phyloP scores from a whole-genome alignment of 352 stramenopile species.

The Globisporangium uncinulatum region DNA sequence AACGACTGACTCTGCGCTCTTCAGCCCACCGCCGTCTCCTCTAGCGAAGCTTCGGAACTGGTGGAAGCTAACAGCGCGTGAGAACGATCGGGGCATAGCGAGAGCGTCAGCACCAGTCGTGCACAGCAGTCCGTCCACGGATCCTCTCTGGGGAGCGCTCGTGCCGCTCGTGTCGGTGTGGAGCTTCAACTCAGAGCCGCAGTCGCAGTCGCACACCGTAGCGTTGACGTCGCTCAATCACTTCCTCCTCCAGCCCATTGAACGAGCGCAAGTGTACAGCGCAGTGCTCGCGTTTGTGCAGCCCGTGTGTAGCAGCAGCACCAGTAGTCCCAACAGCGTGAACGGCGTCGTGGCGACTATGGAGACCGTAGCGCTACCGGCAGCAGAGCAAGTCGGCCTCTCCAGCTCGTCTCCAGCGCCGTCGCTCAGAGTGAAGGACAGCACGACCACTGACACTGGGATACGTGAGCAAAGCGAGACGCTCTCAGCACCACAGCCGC shows the following conservation, averaged over 20 bases:
- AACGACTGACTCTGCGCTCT: not conserved
- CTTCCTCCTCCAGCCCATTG: slow-evolving; percentile 30
- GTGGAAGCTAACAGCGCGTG: not conserved
- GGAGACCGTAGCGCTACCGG: too few species aligned
- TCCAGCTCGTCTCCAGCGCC: too few species aligned
- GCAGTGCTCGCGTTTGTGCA: slow-evolving; percentile 10
- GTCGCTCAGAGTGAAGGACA: too few species aligned
- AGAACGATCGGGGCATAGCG: not conserved
- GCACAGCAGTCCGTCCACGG: not conserved
- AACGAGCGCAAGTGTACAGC: slow-evolving; percentile 23
- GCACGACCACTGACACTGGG: too few species aligned
- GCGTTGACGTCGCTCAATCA: slow-evolving; percentile 24
- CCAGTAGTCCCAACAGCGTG: too few species aligned
- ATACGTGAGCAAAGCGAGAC: too few species aligned
- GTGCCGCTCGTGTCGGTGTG: slow-evolving; percentile 5
- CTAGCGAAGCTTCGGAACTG: not conserved
- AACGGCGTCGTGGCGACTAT: too few species aligned
- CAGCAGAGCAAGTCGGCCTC: too few species aligned
- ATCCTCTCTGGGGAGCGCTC: not conserved
- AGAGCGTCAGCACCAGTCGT: not conserved
- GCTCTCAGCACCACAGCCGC: too few species aligned
- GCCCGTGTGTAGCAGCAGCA: not conserved
- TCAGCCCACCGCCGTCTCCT: not conserved
- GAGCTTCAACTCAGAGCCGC: slow-evolving; percentile 6
- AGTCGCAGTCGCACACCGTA: slow-evolving; percentile 13